Percentiles rank a stretch among this genome's conserved stretches.
Evolutionary conservation across 1,284 basidiomycete species (phyloP).

Genomic region (Abortiporus biennis): DNA sequence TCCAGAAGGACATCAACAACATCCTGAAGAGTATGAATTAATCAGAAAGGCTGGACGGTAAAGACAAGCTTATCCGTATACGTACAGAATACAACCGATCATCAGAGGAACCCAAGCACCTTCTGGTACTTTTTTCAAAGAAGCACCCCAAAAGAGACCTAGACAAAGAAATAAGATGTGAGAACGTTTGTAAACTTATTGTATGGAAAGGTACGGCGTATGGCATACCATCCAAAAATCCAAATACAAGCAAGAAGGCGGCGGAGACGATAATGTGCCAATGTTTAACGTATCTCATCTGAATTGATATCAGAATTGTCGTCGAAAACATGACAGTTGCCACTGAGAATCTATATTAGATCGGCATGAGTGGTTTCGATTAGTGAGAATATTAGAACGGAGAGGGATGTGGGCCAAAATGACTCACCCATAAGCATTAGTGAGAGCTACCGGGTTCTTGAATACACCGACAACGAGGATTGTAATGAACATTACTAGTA

Average conservation of each 20-base stretch:
- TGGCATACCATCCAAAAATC: constrained; percentile 49
- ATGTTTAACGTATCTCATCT: constrained; percentile 51
- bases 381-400: neutral
- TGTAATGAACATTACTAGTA: constrained; percentile 42
- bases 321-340: constrained; percentile 62
- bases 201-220: neutral
- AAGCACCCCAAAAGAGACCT: constrained; percentile 58
- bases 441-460: constrained; percentile 39
- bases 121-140: constrained; percentile 53
- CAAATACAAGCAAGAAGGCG: constrained; percentile 47
- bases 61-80: no score
- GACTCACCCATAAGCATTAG: constrained; percentile 42
- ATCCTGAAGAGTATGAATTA: constrained; percentile 21
- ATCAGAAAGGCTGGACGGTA: no score
- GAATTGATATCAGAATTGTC: constrained; percentile 48
- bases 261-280: constrained; percentile 37
- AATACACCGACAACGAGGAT: constrained; percentile 56
- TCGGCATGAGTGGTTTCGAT: no score
- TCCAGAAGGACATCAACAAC: constrained; percentile 52
- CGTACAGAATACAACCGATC: constrained; percentile 46
- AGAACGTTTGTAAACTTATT: neutral
- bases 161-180: neutral
- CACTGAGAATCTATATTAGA: constrained; percentile 45
- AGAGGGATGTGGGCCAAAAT: neutral
- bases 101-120: constrained; percentile 62